These are phyloP conservation scores for Thyridium curvatum DNA, from an alignment of 2,329 filamentous ascomycete species.

Conservation along the genomic window DNA sequence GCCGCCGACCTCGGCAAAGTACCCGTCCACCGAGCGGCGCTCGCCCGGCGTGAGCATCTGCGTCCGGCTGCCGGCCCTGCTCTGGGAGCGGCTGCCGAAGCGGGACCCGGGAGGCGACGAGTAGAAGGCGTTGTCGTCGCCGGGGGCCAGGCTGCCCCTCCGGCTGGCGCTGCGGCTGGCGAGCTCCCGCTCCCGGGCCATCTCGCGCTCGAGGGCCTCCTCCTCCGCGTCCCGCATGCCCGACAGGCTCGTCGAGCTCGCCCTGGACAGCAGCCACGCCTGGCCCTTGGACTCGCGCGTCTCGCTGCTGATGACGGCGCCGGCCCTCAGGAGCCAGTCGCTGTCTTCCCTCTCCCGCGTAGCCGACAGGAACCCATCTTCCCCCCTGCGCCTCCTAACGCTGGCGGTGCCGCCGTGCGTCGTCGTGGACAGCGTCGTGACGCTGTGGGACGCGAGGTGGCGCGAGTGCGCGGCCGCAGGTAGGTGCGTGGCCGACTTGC, in stretches of 20 bases:
- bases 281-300: conserved; percentile 63
- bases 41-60: conserved; percentile 40
- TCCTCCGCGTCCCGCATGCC: conserved; percentile 45
- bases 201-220: conserved; percentile 40
- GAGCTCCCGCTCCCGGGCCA: conserved; percentile 42
- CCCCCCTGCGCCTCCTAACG: conserved; percentile 21
- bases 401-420: conserved; percentile 10
- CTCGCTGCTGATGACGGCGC: conserved; percentile 55
- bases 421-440: conserved; percentile 7
- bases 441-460: conserved; percentile 7
- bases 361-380: conserved; percentile 16
- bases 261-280: conserved; percentile 59
- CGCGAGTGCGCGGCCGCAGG: conserved; percentile 12
- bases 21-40: conserved; percentile 28
- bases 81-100: conserved; percentile 38
- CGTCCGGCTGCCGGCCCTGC: conserved; percentile 35
- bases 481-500: conserved; percentile 57
- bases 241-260: conserved; percentile 56
- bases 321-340: conserved; percentile 61
- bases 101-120: conserved; percentile 33
- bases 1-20: conserved; percentile 19
- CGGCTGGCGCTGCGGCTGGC: conserved; percentile 33
- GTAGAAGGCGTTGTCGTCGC: conserved; percentile 27
- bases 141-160: conserved; percentile 34
- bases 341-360: conserved; percentile 38